Evolutionary conservation across 73 alveolate species (phyloP).

Genomic region (Tetrahymena thermophila): DNA sequence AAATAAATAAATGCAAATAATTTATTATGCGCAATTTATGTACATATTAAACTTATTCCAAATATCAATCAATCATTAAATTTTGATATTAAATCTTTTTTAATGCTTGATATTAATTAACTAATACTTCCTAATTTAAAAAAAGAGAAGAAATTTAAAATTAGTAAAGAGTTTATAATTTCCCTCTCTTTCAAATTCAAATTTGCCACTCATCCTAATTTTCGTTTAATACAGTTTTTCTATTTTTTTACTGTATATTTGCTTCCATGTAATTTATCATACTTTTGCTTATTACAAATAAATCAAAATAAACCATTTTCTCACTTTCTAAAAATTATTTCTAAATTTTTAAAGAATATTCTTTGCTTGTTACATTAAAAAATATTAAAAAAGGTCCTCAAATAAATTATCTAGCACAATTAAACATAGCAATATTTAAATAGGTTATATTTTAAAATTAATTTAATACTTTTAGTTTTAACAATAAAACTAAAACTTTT

Average conservation of each 20-base stretch:
- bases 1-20: not conserved
- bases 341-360: too few species aligned
- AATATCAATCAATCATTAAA: not conserved
- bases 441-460: too few species aligned
- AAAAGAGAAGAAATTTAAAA: not conserved
- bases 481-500: too few species aligned
- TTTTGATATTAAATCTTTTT: not conserved
- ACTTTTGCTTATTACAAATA: not conserved
- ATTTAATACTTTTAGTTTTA: too few species aligned
- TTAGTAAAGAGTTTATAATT: not conserved
- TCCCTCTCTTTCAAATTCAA: slow-evolving; percentile 2
- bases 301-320: too few species aligned
- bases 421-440: too few species aligned
- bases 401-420: too few species aligned
- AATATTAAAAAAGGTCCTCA: too few species aligned
- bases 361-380: too few species aligned
- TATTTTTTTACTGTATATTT: not conserved
- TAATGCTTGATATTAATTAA: not conserved
- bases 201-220: not conserved
- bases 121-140: not conserved
- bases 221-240: not conserved
- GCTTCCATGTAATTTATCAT: not conserved
- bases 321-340: not conserved
- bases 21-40: not conserved
- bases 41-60: not conserved